These are phyloP conservation scores for Hyaloscypha bicolor DNA, from an alignment of 495 filamentous ascomycete species.

Conservation along the genomic window DNA sequence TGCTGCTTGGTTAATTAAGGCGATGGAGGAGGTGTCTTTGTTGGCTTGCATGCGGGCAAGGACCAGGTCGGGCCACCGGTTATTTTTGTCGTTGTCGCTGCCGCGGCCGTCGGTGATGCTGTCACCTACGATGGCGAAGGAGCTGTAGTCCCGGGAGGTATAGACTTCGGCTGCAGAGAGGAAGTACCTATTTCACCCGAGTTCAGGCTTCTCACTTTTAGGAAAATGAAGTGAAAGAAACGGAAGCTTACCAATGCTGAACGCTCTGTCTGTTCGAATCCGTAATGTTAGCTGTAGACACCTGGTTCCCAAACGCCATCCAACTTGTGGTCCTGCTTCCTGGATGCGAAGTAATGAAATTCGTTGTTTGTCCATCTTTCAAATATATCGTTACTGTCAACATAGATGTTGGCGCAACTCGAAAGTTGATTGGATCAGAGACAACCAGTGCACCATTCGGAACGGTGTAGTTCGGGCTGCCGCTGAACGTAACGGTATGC, in stretches of 20 bases:
- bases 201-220: background rate
- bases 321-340: conserved; percentile 68
- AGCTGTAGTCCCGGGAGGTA: conserved; percentile 42
- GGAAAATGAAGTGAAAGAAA: background rate
- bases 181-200: conserved; percentile 42
- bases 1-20: conserved; percentile 71
- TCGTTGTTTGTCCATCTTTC: conserved; percentile 55
- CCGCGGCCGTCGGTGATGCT: conserved; percentile 75
- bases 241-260: conserved; percentile 47
- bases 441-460: conserved; percentile 60
- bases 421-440: conserved; percentile 64
- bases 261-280: conserved; percentile 38
- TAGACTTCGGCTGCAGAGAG: conserved; percentile 62
- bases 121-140: conserved; percentile 68
- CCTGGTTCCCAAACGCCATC: conserved; percentile 56
- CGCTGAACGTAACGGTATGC: conserved; percentile 58
- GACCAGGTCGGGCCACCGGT: conserved; percentile 70
- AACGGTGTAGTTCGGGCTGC: conserved; percentile 52
- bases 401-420: conserved; percentile 47
- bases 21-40: conserved; percentile 39
- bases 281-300: conserved; percentile 47
- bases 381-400: conserved; percentile 64
- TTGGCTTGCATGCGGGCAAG: conserved; percentile 48
- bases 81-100: conserved; percentile 64
- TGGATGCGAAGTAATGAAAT: conserved; percentile 65